Base-by-base conservation (phyloP, 2,329 filamentous ascomycete genomes). In the Dactylellina sp. region DNA sequence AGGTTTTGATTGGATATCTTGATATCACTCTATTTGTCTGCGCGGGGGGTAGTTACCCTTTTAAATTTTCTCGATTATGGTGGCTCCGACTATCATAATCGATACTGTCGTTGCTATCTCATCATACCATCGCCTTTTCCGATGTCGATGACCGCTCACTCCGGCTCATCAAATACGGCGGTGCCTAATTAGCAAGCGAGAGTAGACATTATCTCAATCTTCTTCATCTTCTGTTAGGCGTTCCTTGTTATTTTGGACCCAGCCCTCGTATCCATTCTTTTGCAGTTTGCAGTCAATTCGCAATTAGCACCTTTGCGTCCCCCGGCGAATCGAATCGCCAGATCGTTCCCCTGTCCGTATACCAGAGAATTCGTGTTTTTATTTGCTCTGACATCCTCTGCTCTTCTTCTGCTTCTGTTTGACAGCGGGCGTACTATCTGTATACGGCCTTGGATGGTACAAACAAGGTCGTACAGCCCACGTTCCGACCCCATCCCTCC, bases 391-490 rank as follows among this genome's bases (percentile, higher is more conserved):
- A 32, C 28, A 32, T 32, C 28, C 28, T 32, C 28, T 5, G 4
- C 28, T 42, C 53, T 18, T 56, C 25, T 32, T 37, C 32, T 6
- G 42, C 49, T 40, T 52, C 37, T 46, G 61, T 40, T 56, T 59
- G 62, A 66, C 44, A 50, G 39, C 25, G 37, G 50, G 12, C 28
- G 28, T 32, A 4, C 28, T 32, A 9, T 32, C 28, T 9, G 9
- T 32, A 9, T 9, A 32, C 9, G 28, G 28, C 28, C 28, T 32
- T 32, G 28, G 7, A 11, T 46, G 37, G 18, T 65, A 35, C 50
- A 11, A 32, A 46, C 61, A 53, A 53, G 55, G 63, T 70, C 9
- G 64, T 70, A 70, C 64, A 61, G 42, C 63, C 42, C 62, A 59
- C 62, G 61, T 65, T 65, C 40, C 50, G 61, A 65, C n/a, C 50